Base-by-base conservation (phyloP, 441 rosid genomes). In the Omphalea diandra region DNA sequence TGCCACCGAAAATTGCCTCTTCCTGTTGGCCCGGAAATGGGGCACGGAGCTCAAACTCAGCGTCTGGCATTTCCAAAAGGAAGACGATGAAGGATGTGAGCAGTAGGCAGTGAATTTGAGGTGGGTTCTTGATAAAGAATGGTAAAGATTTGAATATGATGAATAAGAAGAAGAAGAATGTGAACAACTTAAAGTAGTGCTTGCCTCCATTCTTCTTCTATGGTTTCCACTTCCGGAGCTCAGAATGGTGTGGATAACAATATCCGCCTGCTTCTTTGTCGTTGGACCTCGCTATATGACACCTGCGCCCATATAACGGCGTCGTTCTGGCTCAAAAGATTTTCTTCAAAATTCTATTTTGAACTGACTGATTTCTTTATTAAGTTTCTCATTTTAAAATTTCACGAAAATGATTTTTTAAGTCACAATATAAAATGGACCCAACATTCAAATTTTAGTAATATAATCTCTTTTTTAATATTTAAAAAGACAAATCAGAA, bases 131-230 rank as follows among this genome's bases (percentile, higher is more conserved):
- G 33, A 41, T 41, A 49, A 54, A 44, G 8, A 27, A 29, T 14
- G 7, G n/a, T n/a, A n/a, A n/a, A n/a, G n/a, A 61, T 41, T 33
- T 24, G 70, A 67, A 12, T 35, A 46, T 5, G 53, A 56, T 24
- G 70, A 67, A 12, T 35, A 46, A 1, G 53, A 56, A 41, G 69
- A 73, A 62, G 46, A 66, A 58, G 63, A 67, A 68, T 54, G 46
- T 7, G 67, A 63, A 24, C 58, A 68, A 33, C 76, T 49, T 58
- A 59, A 50, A 35, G 68, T 59, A 9, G 73, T 41, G 33, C 61
- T 31, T 71, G 63, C 69, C 63, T 71, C 69, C 75, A 71, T 71
- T 41, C 20, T 5, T 22, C 50, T 26, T 27, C 20, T 20, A 1
- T 20, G 27, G 3, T 7, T 38, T 15, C 18, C 35, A 0, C 64